Conservation (phyloP, 2,329 filamentous ascomycete genomes). For the Fusarium buharicum region DNA sequence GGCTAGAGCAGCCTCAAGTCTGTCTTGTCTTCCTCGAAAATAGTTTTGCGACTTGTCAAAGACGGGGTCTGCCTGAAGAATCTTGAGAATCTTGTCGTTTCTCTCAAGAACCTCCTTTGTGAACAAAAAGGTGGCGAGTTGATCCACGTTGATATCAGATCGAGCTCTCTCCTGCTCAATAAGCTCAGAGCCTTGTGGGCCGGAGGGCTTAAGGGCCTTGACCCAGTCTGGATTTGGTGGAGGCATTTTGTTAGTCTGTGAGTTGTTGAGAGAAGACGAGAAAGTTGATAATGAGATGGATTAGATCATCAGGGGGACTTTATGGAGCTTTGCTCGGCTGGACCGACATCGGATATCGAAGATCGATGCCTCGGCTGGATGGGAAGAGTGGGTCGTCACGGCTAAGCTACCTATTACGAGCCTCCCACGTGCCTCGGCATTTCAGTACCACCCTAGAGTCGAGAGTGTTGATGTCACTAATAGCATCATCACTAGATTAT, state of each 20-base stretch:
- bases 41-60: conserved; percentile 85
- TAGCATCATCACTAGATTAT: not conserved
- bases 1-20: conserved; percentile 75
- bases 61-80: conserved; percentile 74
- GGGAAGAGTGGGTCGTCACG: conserved; percentile 21
- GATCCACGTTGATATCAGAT: conserved; percentile 73
- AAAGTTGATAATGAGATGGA: not conserved
- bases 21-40: conserved; percentile 74
- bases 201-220: conserved; percentile 56
- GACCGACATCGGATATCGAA: conserved; percentile 29
- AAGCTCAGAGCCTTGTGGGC: conserved; percentile 75
- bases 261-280: not conserved
- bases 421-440: not conserved
- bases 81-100: conserved; percentile 68
- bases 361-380: conserved; percentile 26
- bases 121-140: conserved; percentile 75
- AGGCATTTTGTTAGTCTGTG: conserved; percentile 35
- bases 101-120: conserved; percentile 71
- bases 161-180: conserved; percentile 74
- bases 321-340: conserved; percentile 28
- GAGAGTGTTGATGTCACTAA: not conserved
- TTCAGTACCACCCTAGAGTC: not conserved
- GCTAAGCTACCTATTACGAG: not conserved
- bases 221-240: conserved; percentile 48
- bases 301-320: conserved; percentile 13